Percentiles rank a stretch among this genome's conserved stretches.
Conservation (phyloP, 352 stramenopile species). For the Elongisporangium undulatum region DNA sequence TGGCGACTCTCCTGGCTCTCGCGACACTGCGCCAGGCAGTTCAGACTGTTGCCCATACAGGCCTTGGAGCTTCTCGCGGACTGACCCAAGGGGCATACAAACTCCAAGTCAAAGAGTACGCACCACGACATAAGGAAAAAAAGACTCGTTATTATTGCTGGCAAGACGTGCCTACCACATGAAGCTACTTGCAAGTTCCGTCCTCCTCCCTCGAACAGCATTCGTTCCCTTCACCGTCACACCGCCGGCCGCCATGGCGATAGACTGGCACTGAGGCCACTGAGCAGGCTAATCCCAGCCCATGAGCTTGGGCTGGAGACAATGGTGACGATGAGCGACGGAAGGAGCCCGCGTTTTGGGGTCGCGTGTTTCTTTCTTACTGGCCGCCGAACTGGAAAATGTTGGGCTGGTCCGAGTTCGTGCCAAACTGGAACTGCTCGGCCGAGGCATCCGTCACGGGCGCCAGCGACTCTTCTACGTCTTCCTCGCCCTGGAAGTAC, state of each 20-base stretch:
- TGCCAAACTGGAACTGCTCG: slow-evolving; percentile 81
- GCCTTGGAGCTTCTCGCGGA: background rate
- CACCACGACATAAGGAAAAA: background rate
- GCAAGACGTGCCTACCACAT: background rate
- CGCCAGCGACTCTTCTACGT: slow-evolving; percentile 89
- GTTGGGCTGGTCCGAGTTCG: slow-evolving; percentile 52
- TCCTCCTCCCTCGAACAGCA: background rate
- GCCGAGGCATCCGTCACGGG: slow-evolving; percentile 63
- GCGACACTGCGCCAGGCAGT: slow-evolving; percentile 76
- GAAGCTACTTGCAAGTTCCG: background rate
- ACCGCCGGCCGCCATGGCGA: background rate
- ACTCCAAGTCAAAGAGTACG: background rate
- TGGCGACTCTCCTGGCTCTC: slow-evolving; percentile 57
- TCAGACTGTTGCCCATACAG: slow-evolving; percentile 73
- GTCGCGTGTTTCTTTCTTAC: slow-evolving; percentile 15
- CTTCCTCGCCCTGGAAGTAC: slow-evolving; percentile 98
- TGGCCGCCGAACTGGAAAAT: slow-evolving; percentile 84
- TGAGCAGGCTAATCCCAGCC: background rate
- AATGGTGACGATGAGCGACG: background rate
- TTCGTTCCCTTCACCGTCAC: background rate
- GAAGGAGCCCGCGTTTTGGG: background rate
- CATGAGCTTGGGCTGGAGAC: background rate
- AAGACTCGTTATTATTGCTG: background rate
- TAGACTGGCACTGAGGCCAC: background rate
- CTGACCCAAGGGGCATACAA: background rate